Evolutionary conservation across 805 yeast genomes (phyloP).

Genomic region (Yamadazyma insecticola): DNA sequence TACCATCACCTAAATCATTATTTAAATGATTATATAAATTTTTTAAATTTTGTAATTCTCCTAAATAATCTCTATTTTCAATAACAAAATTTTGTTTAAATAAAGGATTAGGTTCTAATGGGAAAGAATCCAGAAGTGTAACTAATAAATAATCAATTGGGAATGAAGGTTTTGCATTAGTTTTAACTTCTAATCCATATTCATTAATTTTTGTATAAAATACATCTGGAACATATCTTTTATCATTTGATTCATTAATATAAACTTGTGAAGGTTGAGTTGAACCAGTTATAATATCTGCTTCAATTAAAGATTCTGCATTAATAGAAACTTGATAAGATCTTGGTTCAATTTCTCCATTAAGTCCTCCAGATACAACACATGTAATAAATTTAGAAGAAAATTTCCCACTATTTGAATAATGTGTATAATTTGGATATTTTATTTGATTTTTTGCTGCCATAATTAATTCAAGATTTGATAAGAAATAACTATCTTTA

Average conservation of each 20-base stretch:
- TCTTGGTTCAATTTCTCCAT: conserved; percentile 85
- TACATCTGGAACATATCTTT: conserved; percentile 91
- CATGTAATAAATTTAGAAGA: conserved; percentile 94
- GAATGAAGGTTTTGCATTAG: conserved; percentile 83
- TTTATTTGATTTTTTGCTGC: conserved; percentile 74
- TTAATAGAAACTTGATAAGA: conserved; percentile 85
- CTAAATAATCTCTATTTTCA: conserved; percentile 74
- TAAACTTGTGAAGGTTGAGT: conserved; percentile 87
- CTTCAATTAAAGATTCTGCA: conserved; percentile 84
- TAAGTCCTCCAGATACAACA: conserved; percentile 82
- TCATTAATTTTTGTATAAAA: conserved; percentile 81
- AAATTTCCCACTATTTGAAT: conserved; percentile 58
- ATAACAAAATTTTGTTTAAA: conserved; percentile 60
- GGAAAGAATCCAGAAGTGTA: conserved; percentile 90
- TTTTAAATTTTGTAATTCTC: conserved; percentile 64
- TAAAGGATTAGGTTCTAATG: conserved; percentile 47
- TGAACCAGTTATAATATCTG: conserved; percentile 81
- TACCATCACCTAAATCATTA: conserved; percentile 24
- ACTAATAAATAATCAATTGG: conserved; percentile 86
- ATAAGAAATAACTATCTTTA: conserved; percentile 81
- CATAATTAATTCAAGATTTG: conserved; percentile 81
- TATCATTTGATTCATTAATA: conserved; percentile 66
- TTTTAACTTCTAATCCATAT: conserved; percentile 78
- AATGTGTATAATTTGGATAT: conserved; percentile 59
- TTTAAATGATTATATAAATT: conserved; percentile 50